Conservation (phyloP, 306 rosid species). For the Luffa aegyptiaca region DNA sequence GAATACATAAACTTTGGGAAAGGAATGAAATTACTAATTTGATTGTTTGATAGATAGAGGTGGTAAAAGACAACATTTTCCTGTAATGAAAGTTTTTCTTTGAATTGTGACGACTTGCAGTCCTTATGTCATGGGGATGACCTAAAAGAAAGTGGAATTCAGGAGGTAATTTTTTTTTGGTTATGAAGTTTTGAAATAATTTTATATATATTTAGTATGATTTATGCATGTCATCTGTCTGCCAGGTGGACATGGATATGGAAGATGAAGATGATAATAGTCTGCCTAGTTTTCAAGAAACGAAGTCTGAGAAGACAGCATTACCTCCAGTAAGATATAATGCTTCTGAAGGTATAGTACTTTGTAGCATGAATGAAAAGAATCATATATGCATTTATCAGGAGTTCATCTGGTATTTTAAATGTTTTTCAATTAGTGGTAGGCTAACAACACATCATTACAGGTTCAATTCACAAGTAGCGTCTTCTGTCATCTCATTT, state of each 20-base stretch:
- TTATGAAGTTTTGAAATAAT: not conserved
- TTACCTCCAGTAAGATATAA: constrained; percentile 27
- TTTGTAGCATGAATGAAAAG: not conserved
- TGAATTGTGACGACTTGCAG: constrained; percentile 31
- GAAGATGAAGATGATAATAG: constrained; percentile 56
- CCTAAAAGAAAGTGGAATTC: constrained; percentile 69
- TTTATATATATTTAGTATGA: not conserved
- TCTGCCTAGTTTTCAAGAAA: constrained; percentile 35
- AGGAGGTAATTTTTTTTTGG: constrained; percentile 41
- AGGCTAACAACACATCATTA: not conserved
- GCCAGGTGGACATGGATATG: constrained; percentile 97
- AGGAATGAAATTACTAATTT: not conserved
- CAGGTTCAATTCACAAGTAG: not conserved
- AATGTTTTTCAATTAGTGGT: not conserved
- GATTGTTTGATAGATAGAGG: not conserved
- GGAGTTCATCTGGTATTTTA: not conserved
- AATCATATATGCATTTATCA: not conserved
- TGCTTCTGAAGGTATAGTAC: constrained; percentile 31
- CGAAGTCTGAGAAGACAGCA: constrained; percentile 31
- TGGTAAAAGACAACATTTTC: not conserved
- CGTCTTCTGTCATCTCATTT: not conserved
- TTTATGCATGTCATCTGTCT: constrained; percentile 15
- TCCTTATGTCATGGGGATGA: constrained; percentile 81
- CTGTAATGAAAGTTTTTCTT: not conserved
- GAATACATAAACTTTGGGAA: not conserved